A percentile compares a stretch with the other conserved stretches of the same genome.
Evolutionary conservation across 1,139 yeast species (phyloP).

Genomic region (Geotrichum siamense): DNA sequence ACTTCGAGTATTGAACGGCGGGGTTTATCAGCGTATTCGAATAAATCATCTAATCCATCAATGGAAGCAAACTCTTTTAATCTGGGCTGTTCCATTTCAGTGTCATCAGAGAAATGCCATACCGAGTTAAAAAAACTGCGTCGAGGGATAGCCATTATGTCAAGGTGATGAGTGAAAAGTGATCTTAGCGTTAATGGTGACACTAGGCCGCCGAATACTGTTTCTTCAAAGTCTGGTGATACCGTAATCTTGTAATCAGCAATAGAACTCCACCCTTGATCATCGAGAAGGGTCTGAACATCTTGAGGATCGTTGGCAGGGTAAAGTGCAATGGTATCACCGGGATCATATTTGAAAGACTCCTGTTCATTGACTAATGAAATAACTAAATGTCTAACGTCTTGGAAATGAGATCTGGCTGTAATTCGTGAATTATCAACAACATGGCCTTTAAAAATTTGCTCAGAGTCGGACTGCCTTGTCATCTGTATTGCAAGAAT

Average conservation of each 20-base stretch:
- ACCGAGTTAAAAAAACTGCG: conserved; percentile 59
- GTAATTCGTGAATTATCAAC: conserved; percentile 55
- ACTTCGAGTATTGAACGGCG: conserved; percentile 82
- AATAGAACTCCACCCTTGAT: conserved; percentile 65
- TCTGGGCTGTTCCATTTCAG: conserved; percentile 64
- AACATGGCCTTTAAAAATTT: conserved; percentile 39
- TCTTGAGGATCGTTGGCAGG: conserved; percentile 61
- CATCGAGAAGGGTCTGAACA: conserved; percentile 57
- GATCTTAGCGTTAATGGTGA: conserved; percentile 56
- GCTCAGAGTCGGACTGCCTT: conserved; percentile 21
- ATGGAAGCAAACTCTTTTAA: conserved; percentile 64
- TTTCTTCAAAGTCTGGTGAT: conserved; percentile 29
- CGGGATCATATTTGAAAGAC: conserved; percentile 46
- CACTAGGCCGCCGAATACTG: conserved; percentile 51
- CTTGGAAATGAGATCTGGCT: conserved; percentile 71
- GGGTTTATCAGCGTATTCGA: conserved; percentile 86
- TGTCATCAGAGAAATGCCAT: conserved; percentile 64
- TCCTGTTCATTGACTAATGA: conserved; percentile 22
- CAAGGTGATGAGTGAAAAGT: conserved; percentile 72
- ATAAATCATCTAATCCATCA: conserved; percentile 64
- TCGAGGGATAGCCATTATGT: conserved; percentile 74
- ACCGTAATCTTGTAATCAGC: conserved; percentile 49
- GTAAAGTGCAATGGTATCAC: conserved; percentile 72
- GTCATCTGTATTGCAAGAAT: conserved; percentile 29
- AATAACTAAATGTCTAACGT: conserved; percentile 64